phyloP scores from a whole-genome alignment of 306 rosid genomes.

The Vicia sativa region DNA sequence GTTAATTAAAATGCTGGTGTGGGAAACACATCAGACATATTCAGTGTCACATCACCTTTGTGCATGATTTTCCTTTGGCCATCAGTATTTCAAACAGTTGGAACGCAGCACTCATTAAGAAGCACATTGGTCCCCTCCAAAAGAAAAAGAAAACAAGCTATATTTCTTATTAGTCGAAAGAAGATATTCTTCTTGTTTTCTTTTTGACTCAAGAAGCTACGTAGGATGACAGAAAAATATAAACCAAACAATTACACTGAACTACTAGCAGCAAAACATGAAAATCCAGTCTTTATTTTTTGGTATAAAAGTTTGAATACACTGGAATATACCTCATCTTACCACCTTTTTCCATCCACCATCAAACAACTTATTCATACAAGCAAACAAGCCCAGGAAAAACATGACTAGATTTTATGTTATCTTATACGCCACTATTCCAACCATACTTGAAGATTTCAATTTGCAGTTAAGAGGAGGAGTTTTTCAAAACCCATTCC shows the following conservation, averaged over 20 bases:
- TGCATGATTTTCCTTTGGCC: neutral
- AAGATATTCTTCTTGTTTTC: neutral
- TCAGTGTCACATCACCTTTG: no score
- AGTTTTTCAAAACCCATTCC: slow-evolving; percentile 92
- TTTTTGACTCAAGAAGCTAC: neutral
- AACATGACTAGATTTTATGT: slow-evolving; percentile 28
- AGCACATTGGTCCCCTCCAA: slow-evolving; percentile 1
- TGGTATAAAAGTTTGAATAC: slow-evolving; percentile 4
- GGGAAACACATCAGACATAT: no score
- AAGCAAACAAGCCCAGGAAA: slow-evolving; percentile 32
- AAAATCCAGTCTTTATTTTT: slow-evolving; percentile 3
- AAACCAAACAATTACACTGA: slow-evolving; percentile 18
- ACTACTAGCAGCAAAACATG: slow-evolving; percentile 7
- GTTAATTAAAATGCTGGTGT: no score
- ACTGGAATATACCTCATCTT: slow-evolving; percentile 17
- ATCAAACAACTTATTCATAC: slow-evolving; percentile 26
- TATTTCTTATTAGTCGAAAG: neutral
- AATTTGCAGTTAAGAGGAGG: slow-evolving; percentile 44
- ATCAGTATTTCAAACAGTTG: neutral
- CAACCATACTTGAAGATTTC: slow-evolving; percentile 12
- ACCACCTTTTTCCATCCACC: slow-evolving; percentile 27
- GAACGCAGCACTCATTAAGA: neutral
- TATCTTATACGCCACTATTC: slow-evolving; percentile 18
- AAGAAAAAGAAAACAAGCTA: neutral
- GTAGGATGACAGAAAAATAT: neutral